phyloP scores from a whole-genome alignment of 2,329 filamentous ascomycete species.

The Penicillium verrucosum region DNA sequence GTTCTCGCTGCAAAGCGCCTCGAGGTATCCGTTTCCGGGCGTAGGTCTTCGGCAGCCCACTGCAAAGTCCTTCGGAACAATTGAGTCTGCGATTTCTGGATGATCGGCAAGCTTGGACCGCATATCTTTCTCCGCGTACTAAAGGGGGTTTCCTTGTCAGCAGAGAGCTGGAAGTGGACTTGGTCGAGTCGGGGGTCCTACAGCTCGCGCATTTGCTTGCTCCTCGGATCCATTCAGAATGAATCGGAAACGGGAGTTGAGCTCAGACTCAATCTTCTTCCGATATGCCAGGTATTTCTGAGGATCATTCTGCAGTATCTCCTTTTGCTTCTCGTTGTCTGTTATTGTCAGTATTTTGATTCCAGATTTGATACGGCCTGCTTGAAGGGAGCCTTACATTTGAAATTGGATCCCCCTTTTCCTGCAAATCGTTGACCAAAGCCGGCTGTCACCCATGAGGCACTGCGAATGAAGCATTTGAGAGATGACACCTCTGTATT shows the following conservation, averaged over 20 bases:
- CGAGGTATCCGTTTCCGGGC: conserved; percentile 22
- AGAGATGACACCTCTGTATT: conserved; percentile 1
- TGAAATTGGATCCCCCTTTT: conserved; percentile 22
- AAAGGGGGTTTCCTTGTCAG: not conserved
- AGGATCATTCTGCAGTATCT: conserved; percentile 18
- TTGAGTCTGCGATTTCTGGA: conserved; percentile 12
- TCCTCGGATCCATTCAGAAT: conserved; percentile 44
- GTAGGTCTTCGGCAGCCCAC: conserved; percentile 22
- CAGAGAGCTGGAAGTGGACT: not conserved
- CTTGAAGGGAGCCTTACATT: conserved; percentile 12
- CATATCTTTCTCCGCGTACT: conserved; percentile 16
- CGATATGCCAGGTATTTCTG: conserved; percentile 24
- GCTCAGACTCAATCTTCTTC: conserved; percentile 28
- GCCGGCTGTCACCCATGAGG: conserved; percentile 14
- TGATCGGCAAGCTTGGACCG: conserved; percentile 2
- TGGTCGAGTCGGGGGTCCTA: conserved; percentile 1
- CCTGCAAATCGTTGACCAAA: conserved; percentile 20
- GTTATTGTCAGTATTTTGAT: not conserved
- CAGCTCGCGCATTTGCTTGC: conserved; percentile 38
- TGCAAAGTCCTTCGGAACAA: conserved; percentile 9
- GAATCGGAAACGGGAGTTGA: conserved; percentile 24
- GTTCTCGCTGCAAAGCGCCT: conserved; percentile 24
- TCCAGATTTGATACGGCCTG: not conserved
- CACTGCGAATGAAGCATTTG: conserved; percentile 12
- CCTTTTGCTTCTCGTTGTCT: conserved; percentile 10